Conservation (phyloP, 441 rosid genomes). For the Erodium chrysanthum region DNA sequence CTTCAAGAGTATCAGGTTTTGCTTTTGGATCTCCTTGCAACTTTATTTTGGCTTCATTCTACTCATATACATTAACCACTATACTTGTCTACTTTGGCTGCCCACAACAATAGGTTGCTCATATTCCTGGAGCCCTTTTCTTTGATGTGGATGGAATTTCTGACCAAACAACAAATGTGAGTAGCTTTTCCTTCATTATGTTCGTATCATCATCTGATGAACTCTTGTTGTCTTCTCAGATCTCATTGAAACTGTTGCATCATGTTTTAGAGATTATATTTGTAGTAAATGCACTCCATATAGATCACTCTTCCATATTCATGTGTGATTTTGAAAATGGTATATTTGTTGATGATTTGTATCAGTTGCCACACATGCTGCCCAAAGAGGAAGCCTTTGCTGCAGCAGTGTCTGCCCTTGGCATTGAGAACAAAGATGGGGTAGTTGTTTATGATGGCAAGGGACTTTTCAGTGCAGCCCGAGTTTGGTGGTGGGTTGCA, state of each 20-base stretch:
- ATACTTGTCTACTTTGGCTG: not conserved
- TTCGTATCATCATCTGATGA: not conserved
- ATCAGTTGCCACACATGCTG: constrained; percentile 7
- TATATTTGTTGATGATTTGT: constrained; percentile 4
- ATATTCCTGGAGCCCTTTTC: constrained; percentile 26
- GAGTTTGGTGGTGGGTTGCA: constrained; percentile 25
- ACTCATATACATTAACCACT: not conserved
- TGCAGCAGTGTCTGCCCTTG: constrained; percentile 4
- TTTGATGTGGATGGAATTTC: constrained; percentile 27
- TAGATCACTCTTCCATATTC: not conserved
- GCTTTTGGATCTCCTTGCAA: not conserved
- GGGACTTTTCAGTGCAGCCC: constrained; percentile 26
- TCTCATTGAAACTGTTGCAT: not conserved
- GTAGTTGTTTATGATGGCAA: constrained; percentile 26
- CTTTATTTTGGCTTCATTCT: not conserved
- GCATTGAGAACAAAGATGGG: constrained; percentile 18
- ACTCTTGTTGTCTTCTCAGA: not conserved
- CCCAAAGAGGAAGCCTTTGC: constrained; percentile 5
- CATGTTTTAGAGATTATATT: not conserved
- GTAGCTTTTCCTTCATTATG: constrained; percentile 7
- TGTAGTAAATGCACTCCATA: not conserved
- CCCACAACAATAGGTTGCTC: constrained; percentile 20
- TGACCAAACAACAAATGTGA: constrained; percentile 23
- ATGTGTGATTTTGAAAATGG: not conserved
- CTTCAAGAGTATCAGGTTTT: constrained; percentile 25